These are phyloP conservation scores for Nyctanthes arbortristis DNA, from an alignment of 257 asterid genomes.

Conservation along the genomic window DNA sequence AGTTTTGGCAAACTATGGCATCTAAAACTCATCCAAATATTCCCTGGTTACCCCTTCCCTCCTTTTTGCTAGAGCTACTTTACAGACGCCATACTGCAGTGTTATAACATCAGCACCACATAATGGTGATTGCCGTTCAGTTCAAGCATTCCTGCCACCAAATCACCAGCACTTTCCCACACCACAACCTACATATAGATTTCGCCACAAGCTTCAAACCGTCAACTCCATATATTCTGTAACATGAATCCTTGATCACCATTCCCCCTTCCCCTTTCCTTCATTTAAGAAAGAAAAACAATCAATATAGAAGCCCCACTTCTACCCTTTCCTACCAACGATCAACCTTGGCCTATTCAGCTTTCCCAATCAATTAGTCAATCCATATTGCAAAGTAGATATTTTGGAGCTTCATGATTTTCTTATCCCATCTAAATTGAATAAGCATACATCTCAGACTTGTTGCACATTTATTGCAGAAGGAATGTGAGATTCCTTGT, in stretches of 20 bases:
- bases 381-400: too few species aligned
- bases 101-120: background rate
- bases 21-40: background rate
- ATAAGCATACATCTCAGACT: too few species aligned
- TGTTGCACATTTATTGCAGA: too few species aligned
- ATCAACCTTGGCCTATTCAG: background rate
- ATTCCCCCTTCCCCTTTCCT: background rate
- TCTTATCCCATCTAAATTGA: too few species aligned
- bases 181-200: background rate
- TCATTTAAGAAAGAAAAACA: background rate
- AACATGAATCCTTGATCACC: background rate
- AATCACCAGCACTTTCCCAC: background rate
- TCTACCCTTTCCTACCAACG: background rate
- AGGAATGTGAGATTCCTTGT: too few species aligned
- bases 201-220: background rate
- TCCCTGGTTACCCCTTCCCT: background rate
- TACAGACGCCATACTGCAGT: background rate
- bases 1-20: background rate
- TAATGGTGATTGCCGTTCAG: background rate
- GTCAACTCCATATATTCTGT: background rate
- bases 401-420: too few species aligned
- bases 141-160: background rate
- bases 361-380: background rate
- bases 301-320: background rate
- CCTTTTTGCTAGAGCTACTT: background rate